Evolutionary conservation across 805 yeast genomes (phyloP), one percentile per base, ranked within the genome.

Genomic region (Yamadazyma sp.): DNA sequence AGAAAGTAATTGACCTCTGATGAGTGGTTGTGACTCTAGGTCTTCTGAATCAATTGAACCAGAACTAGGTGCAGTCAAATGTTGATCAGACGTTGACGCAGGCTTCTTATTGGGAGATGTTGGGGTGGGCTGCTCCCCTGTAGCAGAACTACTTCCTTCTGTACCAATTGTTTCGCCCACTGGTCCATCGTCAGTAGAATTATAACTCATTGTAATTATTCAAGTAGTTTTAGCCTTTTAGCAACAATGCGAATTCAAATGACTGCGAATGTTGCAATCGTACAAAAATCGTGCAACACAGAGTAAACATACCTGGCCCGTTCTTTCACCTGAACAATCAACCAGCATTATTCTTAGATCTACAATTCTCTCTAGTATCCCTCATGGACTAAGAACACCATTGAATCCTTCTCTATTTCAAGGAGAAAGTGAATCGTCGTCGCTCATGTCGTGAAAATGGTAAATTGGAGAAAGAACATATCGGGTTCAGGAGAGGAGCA

Each of bases 21-120:
- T 32, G 16, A 54, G 46, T 10, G 57, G 57, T 34, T 52, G 53
- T 10, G 40, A 36, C 40, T 54, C 59, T 6, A 45, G 28, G n/a
- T 45, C 52, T 5, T 17, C 40, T 8, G 44, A 32, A 17, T 15
- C 16, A 27, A 26, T 32, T 28, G 48, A 39, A n/a, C 33, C 40
- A 4, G 33, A 9, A 22, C 18, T 14, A n/a, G 25, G 13, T 4
- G 20, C 17, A 12, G 25, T n/a, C 5, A 25, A 19, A 16, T 13
- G 28, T 11, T 22, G 26, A 6, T 23, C 24, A 32, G 28, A 16
- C 5, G 6, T 19, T 15, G 15, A 10, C 18, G 34, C 12, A 10
- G 21, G 12, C 5, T 23, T 22, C 9, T 20, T 22, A 16, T 19
- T 14, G n/a, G 19, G 11, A 7, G 38, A 6, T 13, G n/a, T 12